Evolutionary conservation across 2,329 filamentous ascomycete genomes (phyloP).

Genomic region (Ceratocystis destructans): DNA sequence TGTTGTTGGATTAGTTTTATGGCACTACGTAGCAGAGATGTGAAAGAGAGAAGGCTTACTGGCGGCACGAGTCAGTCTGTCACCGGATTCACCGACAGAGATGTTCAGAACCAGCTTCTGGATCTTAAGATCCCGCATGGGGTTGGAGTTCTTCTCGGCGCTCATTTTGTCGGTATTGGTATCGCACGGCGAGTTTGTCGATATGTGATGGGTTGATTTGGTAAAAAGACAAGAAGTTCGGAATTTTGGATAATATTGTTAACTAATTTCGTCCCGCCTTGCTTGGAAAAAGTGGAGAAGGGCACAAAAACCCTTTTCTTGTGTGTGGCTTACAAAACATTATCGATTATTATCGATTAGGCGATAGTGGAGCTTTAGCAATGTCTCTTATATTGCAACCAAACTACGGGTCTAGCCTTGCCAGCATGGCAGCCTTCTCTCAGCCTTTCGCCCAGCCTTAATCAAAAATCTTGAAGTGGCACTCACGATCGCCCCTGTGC

Average conservation of each 20-base stretch:
- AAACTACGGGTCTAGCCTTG: conserved; percentile 13
- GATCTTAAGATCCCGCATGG: conserved; percentile 99
- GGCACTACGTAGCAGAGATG: not conserved
- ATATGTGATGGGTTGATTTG: conserved; percentile 24
- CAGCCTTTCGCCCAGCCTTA: conserved; percentile 18
- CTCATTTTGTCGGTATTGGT: conserved; percentile 26
- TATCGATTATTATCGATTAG: conserved; percentile 12
- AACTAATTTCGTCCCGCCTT: conserved; percentile 12
- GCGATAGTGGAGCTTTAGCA: not conserved
- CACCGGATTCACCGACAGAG: conserved; percentile 99
- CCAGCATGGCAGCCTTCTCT: conserved; percentile 15
- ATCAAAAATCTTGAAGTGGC: conserved; percentile 19
- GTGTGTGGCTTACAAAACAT: conserved; percentile 7
- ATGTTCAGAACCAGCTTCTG: conserved; percentile 99
- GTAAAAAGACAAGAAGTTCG: conserved; percentile 18
- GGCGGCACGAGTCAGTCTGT: conserved; percentile 98
- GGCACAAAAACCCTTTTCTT: conserved; percentile 19
- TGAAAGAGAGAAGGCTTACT: conserved; percentile 28
- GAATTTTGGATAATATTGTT: not conserved
- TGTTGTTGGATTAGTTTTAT: conserved; percentile 12
- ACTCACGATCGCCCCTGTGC: conserved; percentile 13
- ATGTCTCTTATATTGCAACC: not conserved
- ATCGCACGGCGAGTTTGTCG: conserved; percentile 18
- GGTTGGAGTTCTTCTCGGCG: conserved; percentile 85
- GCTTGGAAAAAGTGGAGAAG: conserved; percentile 16